A percentile compares a stretch with the other conserved stretches of the same genome.
These are phyloP conservation scores for Amborella trichopoda DNA, from an alignment of 164 flowering plant species.

Conservation along the genomic window DNA sequence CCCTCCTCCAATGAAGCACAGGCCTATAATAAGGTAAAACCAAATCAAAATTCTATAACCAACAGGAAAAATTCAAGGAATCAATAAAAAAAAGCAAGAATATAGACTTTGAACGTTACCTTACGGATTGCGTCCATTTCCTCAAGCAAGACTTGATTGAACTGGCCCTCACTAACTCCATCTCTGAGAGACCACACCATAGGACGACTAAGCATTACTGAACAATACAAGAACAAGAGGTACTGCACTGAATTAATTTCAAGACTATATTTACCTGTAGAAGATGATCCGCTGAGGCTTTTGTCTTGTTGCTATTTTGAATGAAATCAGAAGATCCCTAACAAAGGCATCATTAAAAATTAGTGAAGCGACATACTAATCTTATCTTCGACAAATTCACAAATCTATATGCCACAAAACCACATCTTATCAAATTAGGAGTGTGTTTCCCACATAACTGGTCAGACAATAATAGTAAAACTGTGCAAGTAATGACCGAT, in stretches of 20 bases:
- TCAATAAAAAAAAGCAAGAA: background rate
- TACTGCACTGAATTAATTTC: background rate
- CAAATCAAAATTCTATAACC: background rate
- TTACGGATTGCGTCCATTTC: constrained; percentile 83
- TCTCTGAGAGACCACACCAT: constrained; percentile 38
- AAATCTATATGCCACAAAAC: no score
- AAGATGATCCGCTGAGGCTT: constrained; percentile 60
- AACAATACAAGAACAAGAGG: background rate
- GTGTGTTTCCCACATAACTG: no score
- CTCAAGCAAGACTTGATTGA: constrained; percentile 70
- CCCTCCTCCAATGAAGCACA: constrained; percentile 84
- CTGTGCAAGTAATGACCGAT: no score
- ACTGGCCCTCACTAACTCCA: constrained; percentile 96
- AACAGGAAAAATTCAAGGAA: background rate
- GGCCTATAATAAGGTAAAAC: constrained; percentile 34
- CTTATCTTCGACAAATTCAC: no score
- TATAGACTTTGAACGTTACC: constrained; percentile 24
- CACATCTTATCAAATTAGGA: no score
- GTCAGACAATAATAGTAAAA: no score
- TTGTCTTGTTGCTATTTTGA: constrained; percentile 62
- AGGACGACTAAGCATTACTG: background rate
- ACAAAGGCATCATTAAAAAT: no score
- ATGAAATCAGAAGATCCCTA: constrained; percentile 54
- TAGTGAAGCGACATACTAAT: no score
- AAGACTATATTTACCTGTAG: constrained; percentile 64